Evolutionary conservation across 2,329 filamentous ascomycete genomes (phyloP).

Genomic region (Aspergillus niger): DNA sequence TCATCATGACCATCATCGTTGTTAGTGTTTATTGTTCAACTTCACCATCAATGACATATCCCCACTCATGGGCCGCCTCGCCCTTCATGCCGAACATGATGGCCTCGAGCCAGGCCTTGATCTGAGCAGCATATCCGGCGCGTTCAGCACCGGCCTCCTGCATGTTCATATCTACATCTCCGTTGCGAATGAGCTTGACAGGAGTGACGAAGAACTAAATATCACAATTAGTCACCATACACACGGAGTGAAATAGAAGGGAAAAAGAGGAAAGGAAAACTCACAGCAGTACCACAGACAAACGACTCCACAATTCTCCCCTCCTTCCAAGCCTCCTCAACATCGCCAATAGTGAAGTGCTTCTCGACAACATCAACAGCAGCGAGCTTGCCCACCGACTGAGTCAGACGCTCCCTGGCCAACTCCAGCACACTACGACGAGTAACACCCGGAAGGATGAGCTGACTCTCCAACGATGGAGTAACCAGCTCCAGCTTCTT

Average conservation of each 20-base stretch:
- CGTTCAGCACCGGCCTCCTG: conserved; percentile 29
- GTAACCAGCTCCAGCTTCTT: conserved; percentile 73
- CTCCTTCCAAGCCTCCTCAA: conserved; percentile 71
- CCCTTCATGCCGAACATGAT: conserved; percentile 77
- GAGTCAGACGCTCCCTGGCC: conserved; percentile 61
- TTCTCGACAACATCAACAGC: conserved; percentile 83
- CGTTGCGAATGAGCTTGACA: conserved; percentile 68
- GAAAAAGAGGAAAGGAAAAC: conserved; percentile 35
- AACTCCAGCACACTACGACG: conserved; percentile 76
- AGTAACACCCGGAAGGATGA: conserved; percentile 90
- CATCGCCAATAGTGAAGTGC: conserved; percentile 77
- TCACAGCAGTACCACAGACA: conserved; percentile 80
- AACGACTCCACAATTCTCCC: conserved; percentile 82
- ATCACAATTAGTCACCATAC: conserved; percentile 3
- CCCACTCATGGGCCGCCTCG: conserved; percentile 68
- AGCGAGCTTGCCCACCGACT: conserved; percentile 53
- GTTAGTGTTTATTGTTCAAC: conserved; percentile 28
- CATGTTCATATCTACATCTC: conserved; percentile 63
- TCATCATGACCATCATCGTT: no score
- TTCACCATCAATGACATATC: conserved; percentile 66
- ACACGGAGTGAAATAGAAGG: background rate
- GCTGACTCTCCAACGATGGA: conserved; percentile 75
- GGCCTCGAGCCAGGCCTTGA: conserved; percentile 69
- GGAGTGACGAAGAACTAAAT: conserved; percentile 69
- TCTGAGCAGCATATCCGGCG: conserved; percentile 39